These are phyloP conservation scores for Starmera amethionina DNA, from an alignment of 805 yeast species.

Conservation along the genomic window DNA sequence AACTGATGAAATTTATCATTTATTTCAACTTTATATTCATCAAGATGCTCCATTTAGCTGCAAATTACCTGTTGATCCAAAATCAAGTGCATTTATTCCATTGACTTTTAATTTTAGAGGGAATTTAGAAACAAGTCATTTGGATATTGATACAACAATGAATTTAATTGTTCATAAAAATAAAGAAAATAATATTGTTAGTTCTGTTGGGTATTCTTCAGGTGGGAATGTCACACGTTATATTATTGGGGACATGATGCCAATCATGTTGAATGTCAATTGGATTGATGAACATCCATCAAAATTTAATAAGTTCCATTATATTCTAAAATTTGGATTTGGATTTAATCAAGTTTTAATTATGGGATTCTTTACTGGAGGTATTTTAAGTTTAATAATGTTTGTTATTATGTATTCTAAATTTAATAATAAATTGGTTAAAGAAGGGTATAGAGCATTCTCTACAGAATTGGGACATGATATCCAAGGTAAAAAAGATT, in stretches of 20 bases:
- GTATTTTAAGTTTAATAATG: slow-evolving; percentile 3
- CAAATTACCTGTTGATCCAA: slow-evolving; percentile 39
- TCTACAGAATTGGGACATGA: slow-evolving; percentile 11
- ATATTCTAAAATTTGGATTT: background rate
- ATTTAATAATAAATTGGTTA: slow-evolving; percentile 10
- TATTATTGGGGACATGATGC: slow-evolving; percentile 55
- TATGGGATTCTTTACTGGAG: slow-evolving; percentile 2
- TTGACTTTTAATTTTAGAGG: slow-evolving; percentile 58
- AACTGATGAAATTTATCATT: slow-evolving; percentile 56
- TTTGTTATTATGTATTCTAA: slow-evolving; percentile 10
- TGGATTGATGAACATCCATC: slow-evolving; percentile 32
- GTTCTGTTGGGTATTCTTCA: slow-evolving; percentile 50
- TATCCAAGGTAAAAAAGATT: slow-evolving; percentile 7
- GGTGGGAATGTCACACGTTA: slow-evolving; percentile 52
- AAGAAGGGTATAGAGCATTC: slow-evolving; percentile 11
- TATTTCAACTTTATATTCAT: slow-evolving; percentile 68
- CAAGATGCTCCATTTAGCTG: slow-evolving; percentile 73
- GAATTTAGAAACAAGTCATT: slow-evolving; percentile 52
- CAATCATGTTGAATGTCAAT: slow-evolving; percentile 45
- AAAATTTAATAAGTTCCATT: background rate
- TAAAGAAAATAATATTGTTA: slow-evolving; percentile 28
- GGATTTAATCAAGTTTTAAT: background rate
- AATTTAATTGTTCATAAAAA: slow-evolving; percentile 38
- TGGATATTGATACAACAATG: slow-evolving; percentile 52
- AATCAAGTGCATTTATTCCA: slow-evolving; percentile 39